Percentiles rank a stretch among this genome's conserved stretches.
These are phyloP conservation scores for Kluyveromyces dobzhanskii DNA, from an alignment of 805 yeast species.

Conservation along the genomic window DNA sequence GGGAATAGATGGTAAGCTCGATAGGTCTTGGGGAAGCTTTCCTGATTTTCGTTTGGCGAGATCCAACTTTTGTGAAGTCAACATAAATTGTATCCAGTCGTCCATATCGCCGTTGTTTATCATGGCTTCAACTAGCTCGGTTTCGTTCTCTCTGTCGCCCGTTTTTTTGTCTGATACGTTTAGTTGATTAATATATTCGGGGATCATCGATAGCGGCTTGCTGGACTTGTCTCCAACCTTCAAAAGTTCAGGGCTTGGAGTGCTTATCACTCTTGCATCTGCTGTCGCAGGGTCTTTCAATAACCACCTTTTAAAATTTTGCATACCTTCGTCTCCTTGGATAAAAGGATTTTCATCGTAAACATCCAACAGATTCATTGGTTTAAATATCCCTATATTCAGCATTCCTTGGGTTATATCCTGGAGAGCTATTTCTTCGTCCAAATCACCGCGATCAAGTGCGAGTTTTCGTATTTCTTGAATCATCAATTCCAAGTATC, in stretches of 20 bases:
- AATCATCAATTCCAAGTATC: conserved; percentile 50
- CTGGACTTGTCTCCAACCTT: conserved; percentile 11
- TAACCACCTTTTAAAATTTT: conserved; percentile 50
- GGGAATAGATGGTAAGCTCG: conserved; percentile 17
- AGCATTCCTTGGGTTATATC: conserved; percentile 69
- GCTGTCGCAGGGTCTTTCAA: conserved; percentile 35
- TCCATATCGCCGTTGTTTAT: conserved; percentile 28
- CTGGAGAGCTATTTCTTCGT: conserved; percentile 39
- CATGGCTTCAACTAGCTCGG: conserved; percentile 22
- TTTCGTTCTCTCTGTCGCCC: conserved; percentile 12
- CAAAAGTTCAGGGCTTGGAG: conserved; percentile 26
- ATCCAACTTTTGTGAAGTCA: conserved; percentile 25
- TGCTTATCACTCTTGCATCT: conserved; percentile 33
- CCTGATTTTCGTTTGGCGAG: conserved; percentile 17
- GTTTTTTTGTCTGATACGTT: conserved; percentile 12
- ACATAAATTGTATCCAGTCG: conserved; percentile 30
- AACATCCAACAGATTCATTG: conserved; percentile 46
- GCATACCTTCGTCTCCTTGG: conserved; percentile 39
- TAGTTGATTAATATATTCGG: conserved; percentile 26
- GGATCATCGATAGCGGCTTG: conserved; percentile 22
- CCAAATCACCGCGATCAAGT: conserved; percentile 37
- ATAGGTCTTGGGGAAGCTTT: conserved; percentile 13
- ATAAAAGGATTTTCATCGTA: conserved; percentile 39
- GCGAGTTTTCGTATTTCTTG: conserved; percentile 44
- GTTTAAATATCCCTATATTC: conserved; percentile 53